These are phyloP conservation scores for Ganoderma leucocontextum DNA, from an alignment of 1,284 basidiomycete genomes.

Conservation along the genomic window DNA sequence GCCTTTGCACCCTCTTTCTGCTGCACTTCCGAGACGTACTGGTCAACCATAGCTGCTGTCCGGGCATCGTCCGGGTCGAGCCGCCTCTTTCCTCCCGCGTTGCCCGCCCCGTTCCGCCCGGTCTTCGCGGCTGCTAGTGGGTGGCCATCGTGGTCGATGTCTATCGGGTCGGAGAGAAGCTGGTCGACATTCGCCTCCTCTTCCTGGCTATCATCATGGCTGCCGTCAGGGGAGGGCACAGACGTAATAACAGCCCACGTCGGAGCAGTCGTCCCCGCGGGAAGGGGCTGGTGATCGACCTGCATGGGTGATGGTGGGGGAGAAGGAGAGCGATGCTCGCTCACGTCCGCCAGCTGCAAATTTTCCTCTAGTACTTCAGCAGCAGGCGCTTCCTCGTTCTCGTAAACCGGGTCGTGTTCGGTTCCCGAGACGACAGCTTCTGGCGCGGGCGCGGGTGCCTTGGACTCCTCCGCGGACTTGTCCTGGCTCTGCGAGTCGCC, in stretches of 20 bases:
- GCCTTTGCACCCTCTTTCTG: neutral
- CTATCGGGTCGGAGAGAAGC: conserved; percentile 28
- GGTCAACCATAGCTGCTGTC: conserved; percentile 30
- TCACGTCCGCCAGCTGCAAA: neutral
- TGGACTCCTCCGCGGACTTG: neutral
- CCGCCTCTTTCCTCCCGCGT: neutral
- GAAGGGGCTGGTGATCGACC: neutral
- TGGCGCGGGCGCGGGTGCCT: neutral
- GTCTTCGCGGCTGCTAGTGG: neutral
- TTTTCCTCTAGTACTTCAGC: neutral
- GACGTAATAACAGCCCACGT: conserved; percentile 21
- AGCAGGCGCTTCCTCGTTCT: neutral
- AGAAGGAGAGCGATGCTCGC: conserved; percentile 4
- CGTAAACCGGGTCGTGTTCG: neutral
- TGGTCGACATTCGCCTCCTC: conserved; percentile 31
- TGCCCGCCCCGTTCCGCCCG: neutral
- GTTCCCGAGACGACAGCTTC: neutral
- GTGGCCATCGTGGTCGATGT: neutral
- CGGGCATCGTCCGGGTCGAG: conserved; percentile 35
- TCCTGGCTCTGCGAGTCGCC: conserved; percentile 33
- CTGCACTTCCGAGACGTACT: conserved; percentile 15
- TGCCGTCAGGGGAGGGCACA: neutral
- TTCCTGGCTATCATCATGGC: conserved; percentile 19
- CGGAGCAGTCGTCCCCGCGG: neutral
- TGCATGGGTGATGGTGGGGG: conserved; percentile 12